phyloP scores from a whole-genome alignment of 2,329 filamentous ascomycete species.

The Beauveria bassiana region DNA sequence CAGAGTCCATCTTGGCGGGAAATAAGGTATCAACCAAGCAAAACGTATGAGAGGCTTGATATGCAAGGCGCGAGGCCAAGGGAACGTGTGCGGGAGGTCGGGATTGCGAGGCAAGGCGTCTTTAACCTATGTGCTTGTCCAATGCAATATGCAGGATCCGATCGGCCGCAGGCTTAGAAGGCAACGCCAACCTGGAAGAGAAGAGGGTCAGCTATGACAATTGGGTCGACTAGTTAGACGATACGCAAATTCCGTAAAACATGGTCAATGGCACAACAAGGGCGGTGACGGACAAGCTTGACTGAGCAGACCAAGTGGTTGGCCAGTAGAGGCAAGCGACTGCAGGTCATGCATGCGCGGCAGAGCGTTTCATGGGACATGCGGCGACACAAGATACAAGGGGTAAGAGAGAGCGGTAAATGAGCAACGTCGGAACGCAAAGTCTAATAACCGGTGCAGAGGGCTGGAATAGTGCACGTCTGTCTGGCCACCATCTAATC shows the following conservation, averaged over 20 bases:
- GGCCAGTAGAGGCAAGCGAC: not conserved
- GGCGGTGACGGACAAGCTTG: not conserved
- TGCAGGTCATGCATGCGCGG: conserved; percentile 1
- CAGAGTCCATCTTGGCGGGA: conserved; percentile 65
- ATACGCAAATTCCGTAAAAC: not conserved
- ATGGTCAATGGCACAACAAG: not conserved
- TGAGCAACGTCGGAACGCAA: not conserved
- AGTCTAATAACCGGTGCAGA: not conserved
- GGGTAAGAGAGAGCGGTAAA: not conserved
- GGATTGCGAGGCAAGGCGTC: not conserved
- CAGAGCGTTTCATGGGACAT: conserved; percentile 3
- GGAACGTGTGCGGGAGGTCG: not conserved
- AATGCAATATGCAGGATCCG: conserved; percentile 1
- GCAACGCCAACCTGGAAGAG: conserved; percentile 4
- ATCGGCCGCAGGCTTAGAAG: conserved; percentile 11
- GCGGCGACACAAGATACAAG: conserved; percentile 4
- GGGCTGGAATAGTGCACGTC: not conserved
- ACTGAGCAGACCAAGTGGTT: not conserved
- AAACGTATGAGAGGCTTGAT: not conserved
- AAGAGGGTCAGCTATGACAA: not conserved
- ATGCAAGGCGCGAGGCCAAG: not conserved
- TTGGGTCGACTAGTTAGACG: not conserved
- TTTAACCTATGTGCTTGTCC: not conserved
- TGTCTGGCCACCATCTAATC: not conserved
- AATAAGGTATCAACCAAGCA: conserved; percentile 24